Evolutionary conservation across 2,329 filamentous ascomycete species (phyloP), one percentile per base, ranked within the genome.

Genomic region (Pestalotiopsis sp.): DNA sequence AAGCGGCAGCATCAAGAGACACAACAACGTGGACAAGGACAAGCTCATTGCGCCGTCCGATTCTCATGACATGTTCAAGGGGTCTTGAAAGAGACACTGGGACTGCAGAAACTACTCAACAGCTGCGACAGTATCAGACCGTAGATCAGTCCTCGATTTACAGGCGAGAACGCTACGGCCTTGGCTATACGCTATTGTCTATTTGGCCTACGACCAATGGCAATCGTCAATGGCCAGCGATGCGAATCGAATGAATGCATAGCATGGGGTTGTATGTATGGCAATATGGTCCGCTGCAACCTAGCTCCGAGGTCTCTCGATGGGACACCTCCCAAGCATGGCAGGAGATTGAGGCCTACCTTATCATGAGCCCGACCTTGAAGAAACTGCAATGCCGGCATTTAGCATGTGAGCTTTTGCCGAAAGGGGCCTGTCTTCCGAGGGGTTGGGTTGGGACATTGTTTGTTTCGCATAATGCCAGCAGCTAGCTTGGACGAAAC

Each of bases 401-500:
- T 23, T 59, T 59, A 36, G 57, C 57, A 59, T 36, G 23, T 59
- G 57, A 59, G 27, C 23, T 52, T 52, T 27, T 36, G 57, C 57
- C 57, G 17, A 59, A 59, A 59, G 14, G 23, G 23, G 57, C 13
- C n/a, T 14, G 13, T 59, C n/a, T 59, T 59, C 57, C 57, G 57
- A 11, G 57, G 59, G 25, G n/a, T 52, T 49, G 27, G 41, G 62
- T 12, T 65, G 62, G 62, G 62, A 65, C 62, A 36, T 65, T 65
- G 38, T 45, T 65, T 36, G 62, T 45, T 65, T 65, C 62, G 62
- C 7, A 49, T 65, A 38, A 27, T 49, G 38, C 17, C 27, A 23
- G 23, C 57, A 9, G 31, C 62, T 23, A 65, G 11, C 63, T 38
- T 27, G n/a, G 14, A 49, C 45, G 39, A 49, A 66, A 41, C 63